Percentiles rank a stretch among this genome's conserved stretches.
Conservation (phyloP, 192 early-diverging fungal genomes). For the Coemansia sp. region DNA sequence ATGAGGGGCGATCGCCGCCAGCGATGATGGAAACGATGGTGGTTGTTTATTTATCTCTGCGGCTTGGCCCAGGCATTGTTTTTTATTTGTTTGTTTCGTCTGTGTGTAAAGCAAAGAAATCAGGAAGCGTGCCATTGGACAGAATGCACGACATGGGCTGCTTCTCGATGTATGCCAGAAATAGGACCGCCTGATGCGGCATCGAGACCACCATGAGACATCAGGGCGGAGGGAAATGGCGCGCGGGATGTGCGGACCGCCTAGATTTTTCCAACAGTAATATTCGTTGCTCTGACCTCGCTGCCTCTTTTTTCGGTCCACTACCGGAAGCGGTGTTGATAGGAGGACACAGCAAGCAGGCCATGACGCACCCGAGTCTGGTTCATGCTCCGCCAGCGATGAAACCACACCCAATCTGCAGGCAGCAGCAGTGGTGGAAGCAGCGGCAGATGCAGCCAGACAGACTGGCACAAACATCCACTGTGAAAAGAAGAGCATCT, state of each 20-base stretch:
- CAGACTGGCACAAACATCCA: background rate
- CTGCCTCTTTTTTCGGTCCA: background rate
- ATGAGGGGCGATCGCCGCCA: background rate
- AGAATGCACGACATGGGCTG: background rate
- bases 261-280: background rate
- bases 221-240: too few relatives aligned
- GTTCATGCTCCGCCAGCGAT: conserved; percentile 3
- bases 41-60: background rate
- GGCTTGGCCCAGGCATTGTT: background rate
- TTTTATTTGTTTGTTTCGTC: background rate
- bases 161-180: background rate
- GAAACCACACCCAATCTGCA: background rate
- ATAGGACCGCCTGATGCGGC: background rate
- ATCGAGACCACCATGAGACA: background rate
- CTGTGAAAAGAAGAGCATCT: background rate
- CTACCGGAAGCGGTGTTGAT: background rate
- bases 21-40: background rate
- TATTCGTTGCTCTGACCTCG: background rate
- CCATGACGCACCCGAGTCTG: background rate
- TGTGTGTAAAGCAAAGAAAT: background rate
- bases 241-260: background rate
- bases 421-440: too few relatives aligned
- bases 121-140: background rate
- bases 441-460: too few relatives aligned
- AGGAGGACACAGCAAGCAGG: background rate